phyloP scores from a whole-genome alignment of 2,329 filamentous ascomycete genomes.

The Cytospora piceae region DNA sequence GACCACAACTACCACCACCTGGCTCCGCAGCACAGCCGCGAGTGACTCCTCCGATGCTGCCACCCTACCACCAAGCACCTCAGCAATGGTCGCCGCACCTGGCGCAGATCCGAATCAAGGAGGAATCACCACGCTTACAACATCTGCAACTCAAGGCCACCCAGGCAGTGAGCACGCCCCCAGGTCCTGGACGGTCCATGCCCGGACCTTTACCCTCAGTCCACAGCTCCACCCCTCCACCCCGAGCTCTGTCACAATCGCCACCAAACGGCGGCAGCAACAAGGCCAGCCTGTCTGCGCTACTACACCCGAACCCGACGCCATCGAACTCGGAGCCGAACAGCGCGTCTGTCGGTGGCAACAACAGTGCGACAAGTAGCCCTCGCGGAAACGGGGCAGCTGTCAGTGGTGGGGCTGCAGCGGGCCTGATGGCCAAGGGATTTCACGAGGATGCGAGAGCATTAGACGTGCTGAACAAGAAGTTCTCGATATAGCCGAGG shows the following conservation, averaged over 20 bases:
- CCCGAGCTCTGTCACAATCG: conserved; percentile 51
- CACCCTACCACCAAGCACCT: conserved; percentile 29
- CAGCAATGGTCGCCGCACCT: conserved; percentile 40
- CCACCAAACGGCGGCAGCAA: conserved; percentile 47
- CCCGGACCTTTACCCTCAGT: conserved; percentile 45
- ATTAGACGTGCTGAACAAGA: conserved; percentile 37
- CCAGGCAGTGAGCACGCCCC: conserved; percentile 1
- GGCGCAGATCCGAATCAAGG: conserved; percentile 38
- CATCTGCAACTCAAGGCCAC: conserved; percentile 39
- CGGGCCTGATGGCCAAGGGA: conserved; percentile 24
- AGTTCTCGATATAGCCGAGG: conserved; percentile 35
- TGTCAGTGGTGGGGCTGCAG: conserved; percentile 4
- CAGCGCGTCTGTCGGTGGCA: conserved; percentile 48
- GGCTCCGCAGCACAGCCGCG: conserved; percentile 26
- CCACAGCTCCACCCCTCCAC: conserved; percentile 42
- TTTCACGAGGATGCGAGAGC: conserved; percentile 36
- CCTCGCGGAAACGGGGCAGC: conserved; percentile 41
- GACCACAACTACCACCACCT: conserved; percentile 34
- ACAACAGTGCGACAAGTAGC: conserved; percentile 52
- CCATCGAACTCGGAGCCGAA: conserved; percentile 50
- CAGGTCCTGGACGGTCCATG: conserved; percentile 37
- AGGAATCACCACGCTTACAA: conserved; percentile 50
- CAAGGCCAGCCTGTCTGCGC: conserved; percentile 53
- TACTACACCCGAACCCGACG: conserved; percentile 58
- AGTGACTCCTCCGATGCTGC: conserved; percentile 27